Evolutionary conservation across 345 rosid genomes (phyloP).

Genomic region (Cardiospermum halicacabum): DNA sequence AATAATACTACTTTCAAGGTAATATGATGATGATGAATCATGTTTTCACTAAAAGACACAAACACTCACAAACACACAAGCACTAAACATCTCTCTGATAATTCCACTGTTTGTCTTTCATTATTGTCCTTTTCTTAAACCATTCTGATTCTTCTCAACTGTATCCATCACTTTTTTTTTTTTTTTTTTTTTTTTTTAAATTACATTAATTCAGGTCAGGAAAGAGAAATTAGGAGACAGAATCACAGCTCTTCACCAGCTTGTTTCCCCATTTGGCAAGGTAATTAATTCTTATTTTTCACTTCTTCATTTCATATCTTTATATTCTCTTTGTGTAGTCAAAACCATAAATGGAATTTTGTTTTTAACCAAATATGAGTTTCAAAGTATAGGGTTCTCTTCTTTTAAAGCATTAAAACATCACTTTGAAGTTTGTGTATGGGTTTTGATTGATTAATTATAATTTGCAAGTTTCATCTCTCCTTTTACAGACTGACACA

Average conservation of each 20-base stretch:
- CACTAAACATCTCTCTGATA: slow-evolving; percentile 28
- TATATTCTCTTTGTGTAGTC: neutral
- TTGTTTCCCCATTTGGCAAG: slow-evolving; percentile 98
- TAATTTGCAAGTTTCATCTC: slow-evolving; percentile 11
- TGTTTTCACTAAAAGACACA: slow-evolving; percentile 23
- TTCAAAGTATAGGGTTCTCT: neutral
- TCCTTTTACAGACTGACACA: slow-evolving; percentile 97
- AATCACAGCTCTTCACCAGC: slow-evolving; percentile 88
- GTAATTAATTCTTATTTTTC: slow-evolving; percentile 25
- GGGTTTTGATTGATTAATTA: too few species aligned
- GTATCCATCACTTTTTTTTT: slow-evolving; percentile 16
- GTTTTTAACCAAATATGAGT: slow-evolving; percentile 8
- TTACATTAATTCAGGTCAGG: slow-evolving; percentile 48
- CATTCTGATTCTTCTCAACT: slow-evolving; percentile 41
- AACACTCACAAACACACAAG: slow-evolving; percentile 31
- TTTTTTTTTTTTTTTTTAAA: neutral
- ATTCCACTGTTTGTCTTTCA: slow-evolving; percentile 58
- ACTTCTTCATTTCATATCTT: neutral
- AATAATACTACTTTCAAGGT: slow-evolving; percentile 85
- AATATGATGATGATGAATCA: too few species aligned
- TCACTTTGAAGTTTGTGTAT: slow-evolving; percentile 38
- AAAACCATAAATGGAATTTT: slow-evolving; percentile 12
- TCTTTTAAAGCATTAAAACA: slow-evolving; percentile 21
- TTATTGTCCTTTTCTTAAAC: slow-evolving; percentile 62
- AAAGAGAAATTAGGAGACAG: slow-evolving; percentile 90